Evolutionary conservation across 1,139 yeast species (phyloP).

Genomic region (Yamadazyma jaroonii): DNA sequence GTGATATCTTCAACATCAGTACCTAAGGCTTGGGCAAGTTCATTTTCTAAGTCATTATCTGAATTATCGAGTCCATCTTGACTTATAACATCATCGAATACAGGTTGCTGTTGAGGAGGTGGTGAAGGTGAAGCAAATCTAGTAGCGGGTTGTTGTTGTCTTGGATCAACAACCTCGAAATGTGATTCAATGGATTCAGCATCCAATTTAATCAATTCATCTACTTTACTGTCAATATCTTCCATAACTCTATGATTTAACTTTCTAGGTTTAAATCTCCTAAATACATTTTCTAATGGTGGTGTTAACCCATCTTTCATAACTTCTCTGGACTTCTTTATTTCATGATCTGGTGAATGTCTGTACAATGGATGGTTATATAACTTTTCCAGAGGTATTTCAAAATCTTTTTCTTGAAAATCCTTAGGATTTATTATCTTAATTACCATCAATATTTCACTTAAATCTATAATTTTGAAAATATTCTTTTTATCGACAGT

Average conservation of each 20-base stretch:
- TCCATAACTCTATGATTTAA: slow-evolving; percentile 52
- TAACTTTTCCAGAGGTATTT: slow-evolving; percentile 35
- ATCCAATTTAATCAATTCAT: slow-evolving; percentile 71
- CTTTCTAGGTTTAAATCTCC: slow-evolving; percentile 51
- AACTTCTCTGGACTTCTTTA: slow-evolving; percentile 43
- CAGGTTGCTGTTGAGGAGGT: slow-evolving; percentile 8
- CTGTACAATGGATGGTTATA: slow-evolving; percentile 48
- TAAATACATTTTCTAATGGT: slow-evolving; percentile 54
- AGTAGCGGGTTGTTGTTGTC: slow-evolving; percentile 17
- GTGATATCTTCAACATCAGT: slow-evolving; percentile 12
- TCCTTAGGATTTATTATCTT: slow-evolving; percentile 52
- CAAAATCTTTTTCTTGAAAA: slow-evolving; percentile 39
- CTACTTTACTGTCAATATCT: slow-evolving; percentile 75
- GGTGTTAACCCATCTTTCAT: slow-evolving; percentile 80
- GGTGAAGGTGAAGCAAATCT: slow-evolving; percentile 17
- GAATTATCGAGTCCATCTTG: slow-evolving; percentile 3
- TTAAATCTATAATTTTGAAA: slow-evolving; percentile 80
- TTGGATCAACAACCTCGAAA: slow-evolving; percentile 71
- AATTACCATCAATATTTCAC: slow-evolving; percentile 81
- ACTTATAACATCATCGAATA: slow-evolving; percentile 1
- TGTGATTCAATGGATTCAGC: slow-evolving; percentile 80
- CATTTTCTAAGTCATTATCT: slow-evolving; percentile 33
- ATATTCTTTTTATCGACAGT: slow-evolving; percentile 87
- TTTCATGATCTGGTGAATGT: slow-evolving; percentile 38
- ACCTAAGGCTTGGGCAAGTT: slow-evolving; percentile 41